Evolutionary conservation across 768 basidiomycete genomes (phyloP), one percentile per base, ranked within the genome.

Genomic region (Tylopilus vinaceipallidus): DNA sequence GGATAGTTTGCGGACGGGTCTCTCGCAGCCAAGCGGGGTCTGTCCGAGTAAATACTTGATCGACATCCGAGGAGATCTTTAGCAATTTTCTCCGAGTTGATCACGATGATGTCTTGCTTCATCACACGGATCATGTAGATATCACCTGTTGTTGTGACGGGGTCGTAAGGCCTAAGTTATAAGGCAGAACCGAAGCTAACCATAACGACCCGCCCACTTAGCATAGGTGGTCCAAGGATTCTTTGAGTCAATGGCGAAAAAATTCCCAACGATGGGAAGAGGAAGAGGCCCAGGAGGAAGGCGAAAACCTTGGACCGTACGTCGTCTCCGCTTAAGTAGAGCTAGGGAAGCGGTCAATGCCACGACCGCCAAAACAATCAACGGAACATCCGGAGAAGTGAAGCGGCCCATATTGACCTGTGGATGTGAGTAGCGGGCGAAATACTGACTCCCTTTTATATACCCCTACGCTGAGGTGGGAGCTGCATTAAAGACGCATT

Each of bases 21-120:
- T 30, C 24, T 52, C 8, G 56, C 49, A 14, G 59, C 53, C 9
- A 58, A 10, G 29, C 47, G 32, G 11, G 61, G 51, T 27, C 59
- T 60, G 35, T 69, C 67, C 6, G 68, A 66, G 41, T 68, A 68
- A 32, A 61, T 52, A 24, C 32, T 22, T 0, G 63, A 65, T 12
- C 67, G 49, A 10, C 49, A 54, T 1, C 66, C 69, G 16, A 69
- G 48, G 14, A 69, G 54, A 0, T 66, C 67, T 20, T 51, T 53
- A 14, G 68, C 64, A 33, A 65, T 29, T 37, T 59, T 56, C 23
- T 54, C 45, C 14, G 63, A 63, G 57, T 54, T 63, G 11, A 68
- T 51, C 10, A 64, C 50, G 16, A 66, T 48, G 22, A 60, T 54
- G 20, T 61, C 56, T 43, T 61, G 56, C 20, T 50, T 58, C 10